Conservation (phyloP, 768 basidiomycete genomes). For the Psilocybe sp. region DNA sequence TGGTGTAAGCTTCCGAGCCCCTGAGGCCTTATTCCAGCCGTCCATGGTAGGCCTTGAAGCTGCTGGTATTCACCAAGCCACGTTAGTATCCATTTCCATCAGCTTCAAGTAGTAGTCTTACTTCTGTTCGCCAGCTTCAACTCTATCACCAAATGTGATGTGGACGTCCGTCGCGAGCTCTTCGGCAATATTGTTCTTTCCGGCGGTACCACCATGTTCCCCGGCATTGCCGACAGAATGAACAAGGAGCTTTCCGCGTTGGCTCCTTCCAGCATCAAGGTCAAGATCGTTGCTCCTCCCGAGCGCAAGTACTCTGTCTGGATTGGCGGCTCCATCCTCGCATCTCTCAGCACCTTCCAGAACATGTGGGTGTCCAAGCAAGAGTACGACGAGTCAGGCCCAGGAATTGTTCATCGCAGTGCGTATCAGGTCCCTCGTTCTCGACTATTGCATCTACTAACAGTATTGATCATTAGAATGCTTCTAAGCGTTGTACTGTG, state of each 20-base stretch:
- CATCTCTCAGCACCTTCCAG: conserved; percentile 94
- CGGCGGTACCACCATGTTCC: conserved; percentile 95
- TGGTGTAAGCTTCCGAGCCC: conserved; percentile 75
- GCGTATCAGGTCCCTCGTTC: conserved; percentile 4
- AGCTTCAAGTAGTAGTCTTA: conserved; percentile 4
- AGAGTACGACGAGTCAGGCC: conserved; percentile 87
- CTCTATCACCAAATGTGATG: conserved; percentile 86
- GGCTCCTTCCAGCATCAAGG: conserved; percentile 89
- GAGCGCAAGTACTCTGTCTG: conserved; percentile 96
- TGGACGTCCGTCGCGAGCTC: conserved; percentile 79
- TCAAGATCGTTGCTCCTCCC: conserved; percentile 92
- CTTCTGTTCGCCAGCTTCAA: conserved; percentile 43
- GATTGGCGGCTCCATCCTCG: conserved; percentile 86
- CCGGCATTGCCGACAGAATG: conserved; percentile 94
- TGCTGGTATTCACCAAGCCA: conserved; percentile 90
- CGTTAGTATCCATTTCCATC: conserved; percentile 34
- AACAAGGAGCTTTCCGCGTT: conserved; percentile 89
- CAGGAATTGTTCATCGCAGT: conserved; percentile 56
- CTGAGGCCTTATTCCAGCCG: conserved; percentile 94
- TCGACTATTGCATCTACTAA: not conserved
- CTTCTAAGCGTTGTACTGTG: not conserved
- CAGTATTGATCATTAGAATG: not conserved
- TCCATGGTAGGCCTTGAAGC: conserved; percentile 87
- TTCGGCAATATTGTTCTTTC: conserved; percentile 86
- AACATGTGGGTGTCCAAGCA: conserved; percentile 94